Evolutionary conservation across 2,329 filamentous ascomycete genomes (phyloP), one percentile per base, ranked within the genome.

Genomic region (Fusarium concolor): DNA sequence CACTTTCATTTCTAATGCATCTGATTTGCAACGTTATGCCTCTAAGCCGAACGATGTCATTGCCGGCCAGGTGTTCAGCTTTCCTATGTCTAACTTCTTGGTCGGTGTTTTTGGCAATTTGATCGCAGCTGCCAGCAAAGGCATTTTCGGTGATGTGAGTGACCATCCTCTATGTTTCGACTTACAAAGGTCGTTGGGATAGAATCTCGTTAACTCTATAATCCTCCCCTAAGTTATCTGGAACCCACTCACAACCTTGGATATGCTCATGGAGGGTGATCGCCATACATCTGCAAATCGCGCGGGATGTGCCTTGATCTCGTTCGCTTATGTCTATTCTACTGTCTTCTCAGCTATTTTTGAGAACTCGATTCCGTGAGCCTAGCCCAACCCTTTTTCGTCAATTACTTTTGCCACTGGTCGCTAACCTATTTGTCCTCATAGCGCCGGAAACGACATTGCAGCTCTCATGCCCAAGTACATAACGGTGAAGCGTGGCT

Each of bases 381-480:
- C 7, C 9, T 2, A 29, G 15, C 5, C 12, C 15, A 7, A 3
- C 1, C 3, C 4, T 6, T 4, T 10, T 18, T 5, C 3, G 3
- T 28, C 3, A n/a, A 39, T 26, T 6, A 1, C 2, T 2, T 20
- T 15, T 17, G 2, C 5, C 2, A n/a, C 3, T 17, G 3, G 3
- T 56, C 42, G 5, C 24, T 54, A 4, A 57, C n/a, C 0, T 8
- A 1, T 4, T 10, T 1, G 7, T n/a, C 9, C 7, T 37, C 5
- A 7, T 4, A 57, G 55, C 6, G 55, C 55, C 6, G 57, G 57
- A 6, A 60, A 60, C 5, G 57, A 60, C 1, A 60, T 60, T 2
- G 57, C 57, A 22, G 55, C 57, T 22, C 57, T 60, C 3, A 59
- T 60, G 54, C 57, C 57, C 11, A 60, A 33, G n/a, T 60, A 60